These are phyloP conservation scores for Cordia subcordata DNA, from an alignment of 257 asterid genomes.

Conservation along the genomic window DNA sequence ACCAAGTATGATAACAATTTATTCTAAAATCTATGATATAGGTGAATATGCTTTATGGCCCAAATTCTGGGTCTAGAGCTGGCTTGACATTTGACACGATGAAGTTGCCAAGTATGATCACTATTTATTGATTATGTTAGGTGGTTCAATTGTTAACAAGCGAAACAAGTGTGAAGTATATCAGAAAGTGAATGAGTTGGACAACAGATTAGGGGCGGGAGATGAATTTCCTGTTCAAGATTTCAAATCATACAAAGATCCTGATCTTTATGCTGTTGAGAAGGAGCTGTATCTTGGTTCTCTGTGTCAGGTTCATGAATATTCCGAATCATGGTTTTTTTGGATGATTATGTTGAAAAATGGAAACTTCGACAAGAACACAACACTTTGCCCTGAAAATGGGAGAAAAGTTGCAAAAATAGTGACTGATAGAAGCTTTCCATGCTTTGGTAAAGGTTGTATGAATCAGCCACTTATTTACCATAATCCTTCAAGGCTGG, in stretches of 20 bases:
- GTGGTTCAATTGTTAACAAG: slow-evolving; percentile 14
- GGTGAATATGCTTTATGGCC: no score
- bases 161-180: slow-evolving; percentile 40
- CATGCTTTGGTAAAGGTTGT: slow-evolving; percentile 84
- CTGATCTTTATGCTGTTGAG: slow-evolving; percentile 67
- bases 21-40: no score
- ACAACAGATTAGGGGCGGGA: slow-evolving; percentile 60
- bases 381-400: slow-evolving; percentile 75
- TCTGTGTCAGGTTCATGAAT: slow-evolving; percentile 52
- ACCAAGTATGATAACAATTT: no score
- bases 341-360: slow-evolving; percentile 91
- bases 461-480: slow-evolving; percentile 85
- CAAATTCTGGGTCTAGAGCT: no score
- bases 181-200: slow-evolving; percentile 57
- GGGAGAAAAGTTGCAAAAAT: slow-evolving; percentile 66
- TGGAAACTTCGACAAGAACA: slow-evolving; percentile 76
- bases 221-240: slow-evolving; percentile 42
- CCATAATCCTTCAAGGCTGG: slow-evolving; percentile 46
- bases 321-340: slow-evolving; percentile 49
- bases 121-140: slow-evolving; percentile 15
- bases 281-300: slow-evolving; percentile 74
- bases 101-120: neutral
- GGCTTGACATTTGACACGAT: no score
- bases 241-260: slow-evolving; percentile 41
- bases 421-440: slow-evolving; percentile 57